Percentiles rank a stretch among this genome's conserved stretches.
These are phyloP conservation scores for Ambrosiella xylebori DNA, from an alignment of 2,329 filamentous ascomycete genomes.

Conservation along the genomic window DNA sequence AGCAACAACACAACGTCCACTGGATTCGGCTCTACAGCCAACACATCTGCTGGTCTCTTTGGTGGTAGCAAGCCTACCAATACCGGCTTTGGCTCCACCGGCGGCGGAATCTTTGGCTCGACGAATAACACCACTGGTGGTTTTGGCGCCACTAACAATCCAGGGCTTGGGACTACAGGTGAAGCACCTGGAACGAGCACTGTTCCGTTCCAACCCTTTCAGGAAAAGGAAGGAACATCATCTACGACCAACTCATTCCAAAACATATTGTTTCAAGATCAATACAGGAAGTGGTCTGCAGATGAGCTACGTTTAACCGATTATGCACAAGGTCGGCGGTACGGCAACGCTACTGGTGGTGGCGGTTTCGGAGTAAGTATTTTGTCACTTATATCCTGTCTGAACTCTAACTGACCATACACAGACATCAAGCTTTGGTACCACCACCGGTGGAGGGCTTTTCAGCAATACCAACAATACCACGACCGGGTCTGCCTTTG, in stretches of 20 bases:
- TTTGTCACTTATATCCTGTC: conserved; percentile 26
- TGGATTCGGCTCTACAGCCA: conserved; percentile 13
- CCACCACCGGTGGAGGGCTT: conserved; percentile 20
- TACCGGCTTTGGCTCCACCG: conserved; percentile 29
- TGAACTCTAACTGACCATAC: conserved; percentile 18
- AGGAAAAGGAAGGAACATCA: conserved; percentile 55
- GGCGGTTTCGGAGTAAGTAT: conserved; percentile 59
- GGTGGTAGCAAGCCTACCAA: conserved; percentile 27
- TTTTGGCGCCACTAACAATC: conserved; percentile 29
- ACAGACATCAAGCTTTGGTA: conserved; percentile 19
- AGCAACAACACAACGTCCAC: conserved; percentile 15
- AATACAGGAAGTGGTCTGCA: conserved; percentile 80
- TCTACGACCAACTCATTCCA: conserved; percentile 49
- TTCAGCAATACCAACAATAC: conserved; percentile 23
- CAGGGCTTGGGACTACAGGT: conserved; percentile 34
- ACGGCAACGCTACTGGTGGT: conserved; percentile 66
- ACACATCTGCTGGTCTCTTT: conserved; percentile 31
- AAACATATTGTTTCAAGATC: conserved; percentile 60
- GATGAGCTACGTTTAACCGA: conserved; percentile 71
- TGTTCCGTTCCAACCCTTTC: conserved; percentile 49
- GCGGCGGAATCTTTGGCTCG: conserved; percentile 31
- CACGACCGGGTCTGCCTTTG: conserved; percentile 16
- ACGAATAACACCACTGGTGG: conserved; percentile 16
- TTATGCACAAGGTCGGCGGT: conserved; percentile 72
- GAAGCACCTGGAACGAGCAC: conserved; percentile 53